Base-by-base conservation (phyloP, 108 stramenopile species). In the Schizochytrium sp. region DNA sequence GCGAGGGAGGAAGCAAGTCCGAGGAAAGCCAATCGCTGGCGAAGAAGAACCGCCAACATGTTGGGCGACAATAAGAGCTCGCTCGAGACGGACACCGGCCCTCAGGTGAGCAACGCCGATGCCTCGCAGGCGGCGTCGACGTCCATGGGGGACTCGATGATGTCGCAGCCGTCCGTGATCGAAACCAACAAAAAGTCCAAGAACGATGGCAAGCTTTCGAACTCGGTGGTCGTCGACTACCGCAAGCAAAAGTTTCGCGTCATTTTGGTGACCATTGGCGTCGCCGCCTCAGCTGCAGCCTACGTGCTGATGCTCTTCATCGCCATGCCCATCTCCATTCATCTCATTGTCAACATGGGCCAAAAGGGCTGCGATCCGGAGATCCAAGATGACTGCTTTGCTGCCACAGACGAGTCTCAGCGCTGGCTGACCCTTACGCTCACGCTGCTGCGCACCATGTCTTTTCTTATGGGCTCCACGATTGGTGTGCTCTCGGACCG, bases 301-400 rank as follows among this genome's bases (percentile, higher is more conserved):
- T 83, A 83, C 76, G 51, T 83, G 25, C n/a, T 83, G 48, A 83
- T 83, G 76, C 51, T 83, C 3, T 83, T 83, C 76, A 53, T 83
- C 76, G 76, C 76, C 51, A 83, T 83, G 76, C 76, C 76, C 10
- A 6, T 53, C 51, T 8, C 76, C 6, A 53, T 83, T 12, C 76
- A 83, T 45, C 45, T 53, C 10, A 83, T 83, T 23, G 28, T 83
- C 18, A 83, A 83, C 51, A 6, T 12, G 48, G 25, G 48, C 48
- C 10, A 10, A 4, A 83, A 53, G 0, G 23, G 23, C 51, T 83
- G 76, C 51, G 23, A 83, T 23, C 51, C 51, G 10, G 63, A 69
- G 63, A 23, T 69, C 63, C 25, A 41, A 10, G 76, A 47, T 34
- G 76, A 83, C 28, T 83, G 76, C 51, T 83, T 83, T 53, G 76